phyloP scores from a whole-genome alignment of 176 grass and related monocot genomes.

The Bonia amplexicaulis region DNA sequence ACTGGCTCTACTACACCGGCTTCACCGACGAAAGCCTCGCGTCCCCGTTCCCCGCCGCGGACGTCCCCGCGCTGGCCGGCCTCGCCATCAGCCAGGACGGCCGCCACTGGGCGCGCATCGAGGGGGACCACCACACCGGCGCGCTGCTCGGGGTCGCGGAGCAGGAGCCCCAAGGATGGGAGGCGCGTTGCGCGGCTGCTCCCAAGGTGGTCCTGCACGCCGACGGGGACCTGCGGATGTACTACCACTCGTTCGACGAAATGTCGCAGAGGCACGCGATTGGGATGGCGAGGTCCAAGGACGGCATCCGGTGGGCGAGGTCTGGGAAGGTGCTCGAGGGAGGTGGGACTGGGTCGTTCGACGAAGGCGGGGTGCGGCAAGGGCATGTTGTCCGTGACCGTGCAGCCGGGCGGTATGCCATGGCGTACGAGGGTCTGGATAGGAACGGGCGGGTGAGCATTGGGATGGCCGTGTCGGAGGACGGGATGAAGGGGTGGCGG shows the following conservation, averaged over 20 bases:
- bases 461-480: slow-evolving; percentile 59
- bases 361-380: slow-evolving; percentile 55
- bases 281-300: slow-evolving; percentile 67
- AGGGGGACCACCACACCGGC: too few relatives aligned
- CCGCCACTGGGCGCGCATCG: slow-evolving; percentile 26
- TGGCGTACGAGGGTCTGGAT: slow-evolving; percentile 73
- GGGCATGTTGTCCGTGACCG: slow-evolving; percentile 67
- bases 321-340: slow-evolving; percentile 55
- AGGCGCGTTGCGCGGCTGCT: slow-evolving; percentile 40
- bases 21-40: slow-evolving; percentile 49
- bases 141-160: too few relatives aligned
- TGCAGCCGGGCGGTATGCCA: slow-evolving; percentile 46
- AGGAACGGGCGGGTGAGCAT: slow-evolving; percentile 42
- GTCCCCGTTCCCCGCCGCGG: slow-evolving; percentile 20
- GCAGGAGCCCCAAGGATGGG: slow-evolving; percentile 36
- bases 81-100: slow-evolving; percentile 91
- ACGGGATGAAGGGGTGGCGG: slow-evolving; percentile 74
- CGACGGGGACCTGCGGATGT: slow-evolving; percentile 76
- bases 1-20: slow-evolving; percentile 92
- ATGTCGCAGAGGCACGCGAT: slow-evolving; percentile 39
- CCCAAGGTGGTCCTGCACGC: slow-evolving; percentile 79
- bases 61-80: slow-evolving; percentile 46
- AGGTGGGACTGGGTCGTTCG: slow-evolving; percentile 50
- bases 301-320: slow-evolving; percentile 72
- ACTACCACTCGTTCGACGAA: slow-evolving; percentile 81